Evolutionary conservation across 1,284 basidiomycete genomes (phyloP).

Genomic region (Paramarasmius palmivorus): DNA sequence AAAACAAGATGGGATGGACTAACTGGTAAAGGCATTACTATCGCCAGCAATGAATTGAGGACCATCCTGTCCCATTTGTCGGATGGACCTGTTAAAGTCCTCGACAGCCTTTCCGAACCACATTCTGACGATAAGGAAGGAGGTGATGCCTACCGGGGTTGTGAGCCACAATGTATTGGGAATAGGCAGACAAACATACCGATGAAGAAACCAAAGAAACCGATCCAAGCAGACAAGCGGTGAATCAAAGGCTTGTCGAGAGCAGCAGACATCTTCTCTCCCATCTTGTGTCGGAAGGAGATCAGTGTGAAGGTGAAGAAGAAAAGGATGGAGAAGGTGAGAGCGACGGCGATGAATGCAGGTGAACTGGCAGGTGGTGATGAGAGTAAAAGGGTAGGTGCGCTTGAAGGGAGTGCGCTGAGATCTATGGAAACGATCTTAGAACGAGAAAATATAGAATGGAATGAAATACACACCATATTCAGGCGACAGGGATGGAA

Average conservation of each 20-base stretch:
- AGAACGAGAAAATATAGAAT: neutral
- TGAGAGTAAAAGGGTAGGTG: constrained; percentile 56
- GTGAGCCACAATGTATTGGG: constrained; percentile 37
- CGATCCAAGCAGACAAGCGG: constrained; percentile 68
- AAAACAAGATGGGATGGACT: constrained; percentile 29
- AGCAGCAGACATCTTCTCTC: constrained; percentile 44
- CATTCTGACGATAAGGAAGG: constrained; percentile 73
- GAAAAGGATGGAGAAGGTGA: constrained; percentile 64
- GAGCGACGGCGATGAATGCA: constrained; percentile 62
- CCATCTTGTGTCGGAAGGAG: constrained; percentile 67
- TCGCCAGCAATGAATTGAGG: constrained; percentile 63
- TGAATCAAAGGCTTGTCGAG: constrained; percentile 64
- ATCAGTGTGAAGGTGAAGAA: constrained; percentile 66
- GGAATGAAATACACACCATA: constrained; percentile 48
- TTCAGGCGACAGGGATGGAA: constrained; percentile 53
- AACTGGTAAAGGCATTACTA: constrained; percentile 77
- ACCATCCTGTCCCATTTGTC: constrained; percentile 47
- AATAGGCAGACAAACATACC: constrained; percentile 36
- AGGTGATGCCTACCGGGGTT: constrained; percentile 38
- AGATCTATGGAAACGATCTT: constrained; percentile 49
- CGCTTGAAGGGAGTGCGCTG: constrained; percentile 55
- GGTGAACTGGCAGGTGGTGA: constrained; percentile 65
- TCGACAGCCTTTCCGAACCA: constrained; percentile 79
- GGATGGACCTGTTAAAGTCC: constrained; percentile 71
- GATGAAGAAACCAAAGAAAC: constrained; percentile 71